These are phyloP conservation scores for Phoma sp. DNA, from an alignment of 2,329 filamentous ascomycete genomes.

Conservation along the genomic window DNA sequence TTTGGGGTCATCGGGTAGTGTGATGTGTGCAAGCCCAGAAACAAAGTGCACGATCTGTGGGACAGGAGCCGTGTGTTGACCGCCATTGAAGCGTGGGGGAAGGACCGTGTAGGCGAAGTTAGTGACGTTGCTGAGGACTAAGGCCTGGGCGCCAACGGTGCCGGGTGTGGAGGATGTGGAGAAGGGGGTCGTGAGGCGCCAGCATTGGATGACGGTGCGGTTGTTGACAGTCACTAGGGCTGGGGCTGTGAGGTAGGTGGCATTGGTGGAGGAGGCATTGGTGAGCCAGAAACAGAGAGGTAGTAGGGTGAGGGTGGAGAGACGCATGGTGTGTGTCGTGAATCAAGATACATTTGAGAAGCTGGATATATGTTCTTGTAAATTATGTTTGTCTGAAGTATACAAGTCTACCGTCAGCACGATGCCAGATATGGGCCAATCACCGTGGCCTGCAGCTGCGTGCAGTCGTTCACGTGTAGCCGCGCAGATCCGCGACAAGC, in stretches of 20 bases:
- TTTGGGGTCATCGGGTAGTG: constrained; percentile 31
- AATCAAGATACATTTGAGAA: no score
- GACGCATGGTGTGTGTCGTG: no score
- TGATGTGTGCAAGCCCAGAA: constrained; percentile 43
- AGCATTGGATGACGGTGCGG: constrained; percentile 44
- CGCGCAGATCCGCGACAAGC: neutral
- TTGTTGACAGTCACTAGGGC: constrained; percentile 43
- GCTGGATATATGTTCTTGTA: no score
- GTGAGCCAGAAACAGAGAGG: neutral
- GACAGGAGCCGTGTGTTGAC: constrained; percentile 41
- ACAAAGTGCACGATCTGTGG: constrained; percentile 44
- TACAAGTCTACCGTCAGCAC: no score
- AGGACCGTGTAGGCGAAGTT: constrained; percentile 39
- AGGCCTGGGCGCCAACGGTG: constrained; percentile 27
- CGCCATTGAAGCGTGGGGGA: constrained; percentile 42
- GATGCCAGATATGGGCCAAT: neutral
- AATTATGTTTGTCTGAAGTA: no score
- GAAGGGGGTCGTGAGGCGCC: constrained; percentile 40
- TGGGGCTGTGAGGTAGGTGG: constrained; percentile 38
- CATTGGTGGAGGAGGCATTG: neutral
- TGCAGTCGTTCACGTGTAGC: constrained; percentile 1
- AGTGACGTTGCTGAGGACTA: constrained; percentile 29
- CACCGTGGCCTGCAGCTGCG: neutral
- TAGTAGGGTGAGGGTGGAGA: neutral
- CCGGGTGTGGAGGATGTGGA: constrained; percentile 34